Conservation (phyloP, 2,329 filamentous ascomycete species). For the Thelonectria discophora region DNA sequence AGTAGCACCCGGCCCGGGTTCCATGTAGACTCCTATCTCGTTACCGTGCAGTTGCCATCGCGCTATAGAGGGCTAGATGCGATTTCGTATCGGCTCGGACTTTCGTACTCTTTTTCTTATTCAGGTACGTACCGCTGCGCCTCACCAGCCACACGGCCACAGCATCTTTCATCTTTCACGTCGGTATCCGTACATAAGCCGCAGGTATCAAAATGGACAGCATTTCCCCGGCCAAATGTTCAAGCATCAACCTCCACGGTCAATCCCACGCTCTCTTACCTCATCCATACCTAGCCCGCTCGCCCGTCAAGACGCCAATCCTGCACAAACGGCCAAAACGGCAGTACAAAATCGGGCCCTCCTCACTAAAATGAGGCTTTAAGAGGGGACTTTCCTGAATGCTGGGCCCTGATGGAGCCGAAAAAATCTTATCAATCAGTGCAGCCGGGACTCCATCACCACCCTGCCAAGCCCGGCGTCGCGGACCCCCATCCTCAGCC, state of each 20-base stretch:
- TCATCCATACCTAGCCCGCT: not conserved
- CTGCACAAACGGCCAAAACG: not conserved
- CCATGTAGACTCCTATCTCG: not conserved
- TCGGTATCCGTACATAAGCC: not conserved
- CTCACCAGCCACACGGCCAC: not conserved
- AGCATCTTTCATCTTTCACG: too few species aligned
- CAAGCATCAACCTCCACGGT: too few species aligned
- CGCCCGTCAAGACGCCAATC: not conserved
- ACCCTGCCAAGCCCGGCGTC: not conserved
- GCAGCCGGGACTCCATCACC: slow-evolving; percentile 27
- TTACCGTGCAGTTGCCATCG: not conserved
- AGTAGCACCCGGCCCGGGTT: slow-evolving; percentile 10
- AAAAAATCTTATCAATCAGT: slow-evolving; percentile 41
- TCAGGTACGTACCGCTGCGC: slow-evolving; percentile 1
- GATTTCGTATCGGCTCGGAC: slow-evolving; percentile 1
- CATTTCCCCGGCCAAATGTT: too few species aligned
- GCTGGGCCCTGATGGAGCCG: slow-evolving; percentile 7
- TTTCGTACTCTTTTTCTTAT: slow-evolving; percentile 27
- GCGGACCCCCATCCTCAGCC: slow-evolving; percentile 26
- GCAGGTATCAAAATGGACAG: not conserved
- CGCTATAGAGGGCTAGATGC: not conserved
- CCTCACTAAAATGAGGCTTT: slow-evolving; percentile 3
- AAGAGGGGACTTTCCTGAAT: slow-evolving; percentile 1
- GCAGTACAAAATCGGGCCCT: not conserved
- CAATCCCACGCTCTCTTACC: slow-evolving; percentile 12